These are phyloP conservation scores for Yamadazyma endophytica DNA, from an alignment of 805 yeast genomes.

Conservation along the genomic window DNA sequence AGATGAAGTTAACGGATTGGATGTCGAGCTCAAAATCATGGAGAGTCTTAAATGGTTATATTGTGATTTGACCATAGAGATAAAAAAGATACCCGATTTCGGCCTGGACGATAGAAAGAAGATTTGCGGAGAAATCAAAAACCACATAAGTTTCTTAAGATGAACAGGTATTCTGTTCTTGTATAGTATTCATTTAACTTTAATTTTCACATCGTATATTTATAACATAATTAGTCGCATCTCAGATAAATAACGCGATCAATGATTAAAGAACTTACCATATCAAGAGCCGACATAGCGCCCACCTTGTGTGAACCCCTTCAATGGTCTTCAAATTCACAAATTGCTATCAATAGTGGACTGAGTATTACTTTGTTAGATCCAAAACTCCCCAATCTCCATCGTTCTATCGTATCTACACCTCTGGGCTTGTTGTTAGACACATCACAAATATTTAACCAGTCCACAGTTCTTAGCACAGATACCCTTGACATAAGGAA, in stretches of 20 bases:
- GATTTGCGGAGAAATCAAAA: conserved; percentile 20
- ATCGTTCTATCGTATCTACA: conserved; percentile 19
- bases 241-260: too few species aligned
- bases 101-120: conserved; percentile 16
- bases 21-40: conserved; percentile 25
- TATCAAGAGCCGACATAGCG: conserved; percentile 6
- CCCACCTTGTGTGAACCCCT: conserved; percentile 19
- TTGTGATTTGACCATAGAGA: conserved; percentile 19
- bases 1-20: conserved; percentile 21
- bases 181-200: too few species aligned
- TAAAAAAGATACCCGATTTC: conserved; percentile 18
- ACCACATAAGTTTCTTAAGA: conserved; percentile 23
- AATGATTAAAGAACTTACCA: conserved; percentile 10
- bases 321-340: conserved; percentile 32
- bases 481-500: conserved; percentile 27
- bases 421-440: too few species aligned
- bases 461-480: conserved; percentile 20
- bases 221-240: too few species aligned
- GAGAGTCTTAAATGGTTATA: conserved; percentile 24
- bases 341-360: conserved; percentile 32
- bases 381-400: conserved; percentile 33
- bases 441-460: conserved; percentile 22
- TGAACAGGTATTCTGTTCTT: too few species aligned
- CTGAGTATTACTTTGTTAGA: conserved; percentile 31
- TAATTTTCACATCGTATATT: too few species aligned